Base-by-base conservation (phyloP, 495 filamentous ascomycete genomes). In the Talaromyces stipitatus region DNA sequence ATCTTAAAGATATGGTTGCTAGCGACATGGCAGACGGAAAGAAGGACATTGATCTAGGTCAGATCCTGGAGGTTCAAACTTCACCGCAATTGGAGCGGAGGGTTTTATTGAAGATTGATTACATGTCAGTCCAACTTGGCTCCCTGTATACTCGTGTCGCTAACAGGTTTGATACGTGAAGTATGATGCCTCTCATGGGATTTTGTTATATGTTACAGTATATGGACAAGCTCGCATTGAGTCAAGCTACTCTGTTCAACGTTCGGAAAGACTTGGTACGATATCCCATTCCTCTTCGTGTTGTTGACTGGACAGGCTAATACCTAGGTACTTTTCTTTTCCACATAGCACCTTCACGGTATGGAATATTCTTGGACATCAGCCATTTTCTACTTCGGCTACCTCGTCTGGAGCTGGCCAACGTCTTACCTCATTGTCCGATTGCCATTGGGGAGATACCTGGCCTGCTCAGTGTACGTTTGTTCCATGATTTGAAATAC, bases 171-270 rank as follows among this genome's bases (percentile, higher is more conserved):
- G 7, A 16, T 41, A 7, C 18, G 10, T 2, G 2, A 50, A 72
- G 69, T 33, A 57, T 83, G 32, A 79, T 84, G 57, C 81, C 80
- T 1, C 61, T 78, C 9, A 74, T 76, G 72, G 70, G 69, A n/a
- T 58, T 72, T 18, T 72, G 70, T 50, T 76, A 76, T 26, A 72
- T 72, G 66, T 63, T 84, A 30, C 78, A 82, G 55, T 82, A 77
- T 60, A 78, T 85, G 62, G 82, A 85, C 64, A 83, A 84, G 55
- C 70, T 80, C 9, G 79, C 80, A 3, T 65, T 83, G 1, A 81
- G 77, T 41, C 82, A 83, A 61, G 73, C 79, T 12, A 74, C 70
- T 9, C 61, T 79, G 22, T 80, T 82, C 68, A 75, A 77, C 20
- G 57, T 78, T 33, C 60, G 68, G 47, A 60, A 70, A 43, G 70